Base-by-base conservation (phyloP, 2,329 filamentous ascomycete genomes). In the Rasamsonia emersonii region DNA sequence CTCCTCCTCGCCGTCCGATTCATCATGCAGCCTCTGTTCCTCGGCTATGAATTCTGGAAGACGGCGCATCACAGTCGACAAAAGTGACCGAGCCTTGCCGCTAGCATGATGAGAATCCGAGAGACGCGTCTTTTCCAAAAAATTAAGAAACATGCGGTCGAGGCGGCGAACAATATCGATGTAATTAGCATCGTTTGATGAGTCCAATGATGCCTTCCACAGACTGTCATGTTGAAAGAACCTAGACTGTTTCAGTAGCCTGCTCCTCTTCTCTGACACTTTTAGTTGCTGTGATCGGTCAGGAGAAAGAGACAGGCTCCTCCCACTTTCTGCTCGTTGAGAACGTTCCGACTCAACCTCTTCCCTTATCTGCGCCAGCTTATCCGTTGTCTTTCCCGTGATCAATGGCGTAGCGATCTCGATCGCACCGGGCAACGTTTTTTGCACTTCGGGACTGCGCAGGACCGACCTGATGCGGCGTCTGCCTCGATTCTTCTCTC, bases 401-500 rank as follows among this genome's bases (percentile, higher is more conserved):
- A 64, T 61, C 42, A 62, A 42, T 9, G 59, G 60, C 16, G 60
- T 64, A 18, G 59, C 56, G 24, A 64, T 50, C 27, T 60, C 53
- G 36, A 64, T 59, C 18, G 59, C 58, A 3, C 59, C 60, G 10
- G 59, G 60, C 9, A 61, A 39, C 14, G 49, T 52, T 31, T 46
- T 55, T 24, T 43, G 44, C 7, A 42, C 30, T 33, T 62, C 57
- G 0, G 59, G 59, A 24, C 58, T 62, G 23, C 46, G 47, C 16
- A 59, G 42, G 6, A 53, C 48, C 19, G 59, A 35, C 30, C 56
- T 43, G 14, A 41, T 46, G 24, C 50, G 51, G 28, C 38, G 43
- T 27, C 43, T 45, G 2, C 43, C 37, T 11, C 40, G 41, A 19
- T 33, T 40, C 10, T 38, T 40, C 33, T 54, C 49, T 7, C 42